Conservation (phyloP, 306 rosid genomes). For the Sophora flavescens region DNA sequence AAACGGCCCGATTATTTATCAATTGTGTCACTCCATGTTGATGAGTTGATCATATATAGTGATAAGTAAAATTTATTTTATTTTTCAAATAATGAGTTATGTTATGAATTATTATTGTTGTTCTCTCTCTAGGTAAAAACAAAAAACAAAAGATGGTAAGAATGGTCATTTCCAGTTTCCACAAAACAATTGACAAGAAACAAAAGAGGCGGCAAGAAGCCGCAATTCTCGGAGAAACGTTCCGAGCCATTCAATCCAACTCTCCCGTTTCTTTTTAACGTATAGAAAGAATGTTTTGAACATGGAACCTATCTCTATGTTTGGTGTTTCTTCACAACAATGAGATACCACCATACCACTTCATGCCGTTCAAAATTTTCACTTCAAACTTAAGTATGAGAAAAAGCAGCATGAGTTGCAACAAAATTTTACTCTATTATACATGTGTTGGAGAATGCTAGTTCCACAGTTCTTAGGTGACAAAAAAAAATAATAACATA, state of each 20-base stretch:
- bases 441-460: neutral
- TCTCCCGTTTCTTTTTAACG: constrained; percentile 38
- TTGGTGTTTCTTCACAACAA: constrained; percentile 8
- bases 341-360: neutral
- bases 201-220: constrained; percentile 91
- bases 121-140: neutral
- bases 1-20: too few relatives aligned
- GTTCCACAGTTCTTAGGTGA: neutral
- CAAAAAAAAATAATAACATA: too few relatives aligned
- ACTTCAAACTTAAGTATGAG: neutral
- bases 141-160: neutral
- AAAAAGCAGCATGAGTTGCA: neutral
- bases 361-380: neutral
- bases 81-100: too few relatives aligned
- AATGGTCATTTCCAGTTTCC: constrained; percentile 36
- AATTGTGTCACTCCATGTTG: too few relatives aligned
- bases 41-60: too few relatives aligned
- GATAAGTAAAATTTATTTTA: too few relatives aligned
- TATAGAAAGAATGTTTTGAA: constrained; percentile 46
- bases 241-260: constrained; percentile 45
- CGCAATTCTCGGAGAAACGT: constrained; percentile 89
- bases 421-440: neutral
- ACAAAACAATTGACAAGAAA: constrained; percentile 58
- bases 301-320: constrained; percentile 29
- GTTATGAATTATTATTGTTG: neutral